Percentiles rank a stretch among this genome's conserved stretches.
Conservation (phyloP, 768 basidiomycete genomes). For the Trametes cinnabarina region DNA sequence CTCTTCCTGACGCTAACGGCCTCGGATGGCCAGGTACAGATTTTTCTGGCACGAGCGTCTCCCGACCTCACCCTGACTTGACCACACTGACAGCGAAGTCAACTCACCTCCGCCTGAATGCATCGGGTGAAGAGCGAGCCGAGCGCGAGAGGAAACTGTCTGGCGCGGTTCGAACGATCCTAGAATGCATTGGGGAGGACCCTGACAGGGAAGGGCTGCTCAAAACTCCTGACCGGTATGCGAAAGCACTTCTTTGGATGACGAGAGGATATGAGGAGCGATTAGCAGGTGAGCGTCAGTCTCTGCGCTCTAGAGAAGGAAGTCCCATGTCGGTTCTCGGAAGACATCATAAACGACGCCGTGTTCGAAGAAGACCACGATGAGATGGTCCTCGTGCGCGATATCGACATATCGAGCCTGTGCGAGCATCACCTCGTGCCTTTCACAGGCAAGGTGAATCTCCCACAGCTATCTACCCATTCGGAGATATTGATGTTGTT, state of each 20-base stretch:
- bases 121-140: constrained; percentile 68
- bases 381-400: constrained; percentile 97
- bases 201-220: constrained; percentile 91
- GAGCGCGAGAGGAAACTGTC: constrained; percentile 76
- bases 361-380: constrained; percentile 99
- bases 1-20: constrained; percentile 59
- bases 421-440: constrained; percentile 99
- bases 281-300: constrained; percentile 61
- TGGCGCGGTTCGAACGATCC: constrained; percentile 82
- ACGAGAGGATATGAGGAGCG: constrained; percentile 97
- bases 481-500: background rate
- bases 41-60: constrained; percentile 1
- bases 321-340: background rate
- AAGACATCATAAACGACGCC: constrained; percentile 98
- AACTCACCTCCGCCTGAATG: constrained; percentile 79
- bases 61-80: constrained; percentile 6
- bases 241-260: constrained; percentile 98
- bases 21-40: constrained; percentile 88
- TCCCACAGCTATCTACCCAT: background rate
- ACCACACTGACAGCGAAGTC: constrained; percentile 68
- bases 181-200: constrained; percentile 98
- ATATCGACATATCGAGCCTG: constrained; percentile 95
- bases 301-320: background rate
- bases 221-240: constrained; percentile 92
- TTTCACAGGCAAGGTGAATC: constrained; percentile 86